Conservation (phyloP, 225 moss, liverwort and hornwort genomes). For the Neckera pumila region DNA sequence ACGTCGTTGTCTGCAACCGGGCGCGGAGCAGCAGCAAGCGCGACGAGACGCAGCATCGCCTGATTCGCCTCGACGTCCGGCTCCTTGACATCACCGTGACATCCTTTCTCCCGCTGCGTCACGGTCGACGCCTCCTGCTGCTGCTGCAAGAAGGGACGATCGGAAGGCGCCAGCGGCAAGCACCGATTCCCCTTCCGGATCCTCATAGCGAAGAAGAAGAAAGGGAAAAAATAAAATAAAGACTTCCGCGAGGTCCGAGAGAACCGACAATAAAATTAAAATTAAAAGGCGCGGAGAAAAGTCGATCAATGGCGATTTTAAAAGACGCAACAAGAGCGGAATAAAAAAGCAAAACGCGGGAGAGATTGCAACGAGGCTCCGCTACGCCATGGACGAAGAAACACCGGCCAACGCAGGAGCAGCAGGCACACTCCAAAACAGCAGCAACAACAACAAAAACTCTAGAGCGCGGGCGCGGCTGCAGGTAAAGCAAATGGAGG, state of each 20-base stretch:
- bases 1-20: background rate
- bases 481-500: constrained; percentile 19
- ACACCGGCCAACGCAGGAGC: background rate
- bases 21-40: background rate
- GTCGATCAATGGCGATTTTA: constrained; percentile 6
- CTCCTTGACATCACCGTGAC: background rate
- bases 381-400: background rate
- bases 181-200: constrained; percentile 42
- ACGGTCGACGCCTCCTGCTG: constrained; percentile 3
- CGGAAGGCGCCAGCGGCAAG: constrained; percentile 26
- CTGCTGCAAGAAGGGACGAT: constrained; percentile 26
- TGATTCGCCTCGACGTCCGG: background rate
- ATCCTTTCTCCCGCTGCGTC: background rate
- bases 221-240: background rate
- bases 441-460: background rate
- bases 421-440: background rate
- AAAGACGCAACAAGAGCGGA: background rate
- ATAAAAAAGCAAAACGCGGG: background rate
- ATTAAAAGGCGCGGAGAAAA: background rate
- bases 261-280: background rate
- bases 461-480: constrained; percentile 5
- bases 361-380: background rate
- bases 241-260: background rate
- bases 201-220: constrained; percentile 9
- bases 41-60: constrained; percentile 9